Evolutionary conservation across 495 filamentous ascomycete genomes (phyloP).

Genomic region (Aspergillus affinis): DNA sequence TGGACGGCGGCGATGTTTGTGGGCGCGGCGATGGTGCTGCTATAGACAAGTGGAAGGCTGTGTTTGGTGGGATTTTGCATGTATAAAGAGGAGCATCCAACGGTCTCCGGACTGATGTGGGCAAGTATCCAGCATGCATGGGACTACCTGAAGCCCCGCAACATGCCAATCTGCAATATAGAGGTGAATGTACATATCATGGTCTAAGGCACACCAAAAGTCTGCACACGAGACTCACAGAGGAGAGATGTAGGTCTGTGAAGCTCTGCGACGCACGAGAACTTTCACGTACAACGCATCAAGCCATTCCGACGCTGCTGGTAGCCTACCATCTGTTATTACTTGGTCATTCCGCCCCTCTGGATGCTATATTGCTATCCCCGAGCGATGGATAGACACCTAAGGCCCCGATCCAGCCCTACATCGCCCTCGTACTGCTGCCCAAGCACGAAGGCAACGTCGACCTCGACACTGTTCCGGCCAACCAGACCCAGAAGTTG

Average conservation of each 20-base stretch:
- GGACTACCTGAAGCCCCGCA: too few relatives aligned
- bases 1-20: too few relatives aligned
- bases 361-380: background rate
- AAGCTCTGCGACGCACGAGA: too few relatives aligned
- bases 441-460: background rate
- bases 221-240: too few relatives aligned
- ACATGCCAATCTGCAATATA: background rate
- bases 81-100: too few relatives aligned
- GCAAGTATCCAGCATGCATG: too few relatives aligned
- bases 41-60: too few relatives aligned
- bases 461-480: background rate
- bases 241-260: too few relatives aligned
- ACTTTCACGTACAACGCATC: background rate
- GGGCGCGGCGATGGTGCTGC: too few relatives aligned
- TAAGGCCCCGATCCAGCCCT: background rate
- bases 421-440: background rate
- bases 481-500: background rate
- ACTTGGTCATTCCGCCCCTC: background rate
- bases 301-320: background rate
- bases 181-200: background rate
- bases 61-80: too few relatives aligned
- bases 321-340: background rate
- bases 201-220: background rate
- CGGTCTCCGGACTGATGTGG: too few relatives aligned
- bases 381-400: background rate